These are phyloP conservation scores for Glycine tomentella DNA, from an alignment of 306 rosid species.

Conservation along the genomic window DNA sequence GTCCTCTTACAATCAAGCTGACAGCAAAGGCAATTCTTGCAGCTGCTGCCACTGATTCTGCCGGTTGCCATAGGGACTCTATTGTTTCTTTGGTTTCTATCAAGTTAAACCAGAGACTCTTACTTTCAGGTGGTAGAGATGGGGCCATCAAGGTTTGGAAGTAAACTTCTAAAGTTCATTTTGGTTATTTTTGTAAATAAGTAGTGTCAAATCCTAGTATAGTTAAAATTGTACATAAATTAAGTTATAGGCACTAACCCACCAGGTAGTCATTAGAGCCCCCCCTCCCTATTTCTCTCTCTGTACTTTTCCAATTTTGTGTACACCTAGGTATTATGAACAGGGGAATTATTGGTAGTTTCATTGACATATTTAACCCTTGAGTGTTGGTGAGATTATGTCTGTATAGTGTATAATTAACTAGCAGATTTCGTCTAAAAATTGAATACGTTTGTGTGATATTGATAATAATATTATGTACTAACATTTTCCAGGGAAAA, in stretches of 20 bases:
- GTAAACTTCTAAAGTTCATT: constrained; percentile 50
- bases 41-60: constrained; percentile 93
- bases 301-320: not conserved
- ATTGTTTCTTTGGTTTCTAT: constrained; percentile 83
- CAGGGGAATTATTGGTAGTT: constrained; percentile 25
- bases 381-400: constrained; percentile 12
- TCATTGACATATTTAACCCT: not conserved
- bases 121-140: constrained; percentile 90
- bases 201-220: constrained; percentile 46
- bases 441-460: not conserved
- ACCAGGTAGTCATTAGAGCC: constrained; percentile 22
- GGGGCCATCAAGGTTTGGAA: constrained; percentile 98
- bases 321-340: constrained; percentile 28
- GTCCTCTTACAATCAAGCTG: constrained; percentile 72
- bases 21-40: constrained; percentile 83
- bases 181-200: constrained; percentile 57
- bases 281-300: not conserved
- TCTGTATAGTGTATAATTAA: not conserved
- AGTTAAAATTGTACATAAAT: constrained; percentile 56
- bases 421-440: constrained; percentile 3
- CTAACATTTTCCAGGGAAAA: constrained; percentile 11
- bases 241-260: constrained; percentile 44
- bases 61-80: constrained; percentile 93
- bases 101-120: constrained; percentile 91
- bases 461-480: not conserved